These are phyloP conservation scores for Hypoxylon fragiforme DNA, from an alignment of 495 filamentous ascomycete genomes.

Conservation along the genomic window DNA sequence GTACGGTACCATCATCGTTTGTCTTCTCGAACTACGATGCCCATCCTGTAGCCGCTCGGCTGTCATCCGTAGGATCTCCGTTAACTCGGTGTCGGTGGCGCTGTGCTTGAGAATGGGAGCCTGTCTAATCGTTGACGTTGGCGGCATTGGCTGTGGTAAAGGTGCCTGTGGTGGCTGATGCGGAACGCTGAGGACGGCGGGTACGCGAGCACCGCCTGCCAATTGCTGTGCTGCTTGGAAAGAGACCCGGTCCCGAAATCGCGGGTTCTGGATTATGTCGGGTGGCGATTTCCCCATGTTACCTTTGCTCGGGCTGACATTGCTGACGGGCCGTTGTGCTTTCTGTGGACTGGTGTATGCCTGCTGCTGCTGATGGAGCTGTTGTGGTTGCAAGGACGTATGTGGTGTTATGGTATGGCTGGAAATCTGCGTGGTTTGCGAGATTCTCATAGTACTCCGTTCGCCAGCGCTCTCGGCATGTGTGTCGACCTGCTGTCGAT, in stretches of 20 bases:
- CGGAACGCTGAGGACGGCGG: conserved; percentile 15
- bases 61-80: conserved; percentile 47
- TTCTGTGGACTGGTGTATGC: conserved; percentile 17
- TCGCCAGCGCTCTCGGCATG: neutral
- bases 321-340: conserved; percentile 4
- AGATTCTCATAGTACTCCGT: neutral
- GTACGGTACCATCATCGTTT: conserved; percentile 27
- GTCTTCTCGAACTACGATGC: conserved; percentile 27
- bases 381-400: too few relatives aligned
- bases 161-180: conserved; percentile 10
- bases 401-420: conserved; percentile 6
- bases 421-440: neutral
- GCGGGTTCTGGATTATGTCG: conserved; percentile 23
- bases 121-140: too few relatives aligned
- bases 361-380: conserved; percentile 7
- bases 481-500: neutral
- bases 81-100: conserved; percentile 46
- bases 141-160: conserved; percentile 18
- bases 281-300: conserved; percentile 18
- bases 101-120: conserved; percentile 21
- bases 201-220: conserved; percentile 29
- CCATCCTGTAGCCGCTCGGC: conserved; percentile 48
- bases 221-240: conserved; percentile 31
- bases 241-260: conserved; percentile 11
- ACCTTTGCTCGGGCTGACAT: conserved; percentile 5